Base-by-base conservation (phyloP, 106 monocot genomes). In the Apostasia ramifera region DNA sequence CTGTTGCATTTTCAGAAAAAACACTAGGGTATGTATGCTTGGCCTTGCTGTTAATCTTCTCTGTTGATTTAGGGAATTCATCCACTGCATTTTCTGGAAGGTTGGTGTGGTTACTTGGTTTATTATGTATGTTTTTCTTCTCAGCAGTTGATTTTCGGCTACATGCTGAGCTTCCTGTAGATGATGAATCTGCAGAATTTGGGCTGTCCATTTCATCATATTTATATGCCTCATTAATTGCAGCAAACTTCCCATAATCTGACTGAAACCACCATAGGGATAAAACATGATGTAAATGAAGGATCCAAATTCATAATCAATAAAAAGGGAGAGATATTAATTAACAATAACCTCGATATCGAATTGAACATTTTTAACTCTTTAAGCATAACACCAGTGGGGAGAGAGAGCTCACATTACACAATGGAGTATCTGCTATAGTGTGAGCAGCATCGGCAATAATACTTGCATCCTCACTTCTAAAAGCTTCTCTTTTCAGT, bases 241-340 rank as follows among this genome's bases (percentile, higher is more conserved):
- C 40, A 63, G 38, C 64, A 65, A 53, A 53, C 53, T 60, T 70
- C 50, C 69, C 74, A 59, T 11, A 74, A 74, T 58, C 76, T 38
- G 60, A 72, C 91, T 91, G 76, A 68, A 77, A 77, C 41, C 53
- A 78, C 47, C 47, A 74, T 37, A 70, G 56, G 54, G 39, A 55
- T 13, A 48, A 53, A 39, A 66, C 56, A 51, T 44, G 6, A 4
- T 14, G 66, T 55, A 72, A 44, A 75, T 11, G 2, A 74, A 44
- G 44, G 11, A 62, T 26, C 46, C 78, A 68, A 61, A 61, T 9
- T 44, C 0, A 58, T 54, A 15, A 65, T 55, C 63, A 14, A n/a
- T 54, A 44, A 55, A 26, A 71, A 49, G 52, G 14, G 48, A 67
- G 8, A 40, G 47, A 40, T 53, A 7, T 10, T 47, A 59, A 74